A percentile compares a stretch with the other conserved stretches of the same genome.
These are phyloP conservation scores for Zoysia pacifica DNA, from an alignment of 176 grass and related monocot species.

Conservation along the genomic window DNA sequence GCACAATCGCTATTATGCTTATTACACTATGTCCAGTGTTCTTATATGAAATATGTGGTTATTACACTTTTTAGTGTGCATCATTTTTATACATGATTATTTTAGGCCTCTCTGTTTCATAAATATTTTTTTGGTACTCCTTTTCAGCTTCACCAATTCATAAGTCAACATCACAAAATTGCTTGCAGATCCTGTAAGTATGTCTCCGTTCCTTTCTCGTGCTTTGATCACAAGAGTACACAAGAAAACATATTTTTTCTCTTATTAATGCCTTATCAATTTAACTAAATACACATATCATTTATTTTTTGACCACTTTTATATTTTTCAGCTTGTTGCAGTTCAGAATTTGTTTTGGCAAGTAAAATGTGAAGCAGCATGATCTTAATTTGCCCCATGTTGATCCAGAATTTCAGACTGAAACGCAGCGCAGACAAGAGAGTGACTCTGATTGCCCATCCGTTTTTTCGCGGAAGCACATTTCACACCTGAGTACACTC, in stretches of 20 bases:
- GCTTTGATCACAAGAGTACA: not conserved
- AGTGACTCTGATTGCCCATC: not conserved
- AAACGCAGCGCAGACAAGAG: too few relatives aligned
- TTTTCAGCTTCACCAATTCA: not conserved
- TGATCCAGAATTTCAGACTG: too few relatives aligned
- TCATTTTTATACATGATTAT: too few relatives aligned
- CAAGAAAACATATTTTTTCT: not conserved
- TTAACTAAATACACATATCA: too few relatives aligned
- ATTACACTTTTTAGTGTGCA: too few relatives aligned
- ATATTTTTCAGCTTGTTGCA: too few relatives aligned
- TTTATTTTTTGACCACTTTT: too few relatives aligned
- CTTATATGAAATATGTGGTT: not conserved
- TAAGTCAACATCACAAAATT: not conserved
- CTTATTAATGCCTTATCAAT: not conserved
- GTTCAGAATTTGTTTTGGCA: too few relatives aligned
- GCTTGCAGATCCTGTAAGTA: not conserved
- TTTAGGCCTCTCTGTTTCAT: not conserved
- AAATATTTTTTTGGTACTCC: not conserved
- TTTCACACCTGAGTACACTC: constrained; percentile 14
- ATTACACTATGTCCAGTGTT: not conserved
- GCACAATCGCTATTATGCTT: not conserved
- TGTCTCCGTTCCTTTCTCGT: not conserved
- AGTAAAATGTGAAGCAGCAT: too few relatives aligned
- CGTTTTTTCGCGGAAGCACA: constrained; percentile 9
- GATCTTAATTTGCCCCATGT: too few relatives aligned